These are phyloP conservation scores for Cardamine resedifolia DNA, from an alignment of 345 rosid genomes.

Conservation along the genomic window DNA sequence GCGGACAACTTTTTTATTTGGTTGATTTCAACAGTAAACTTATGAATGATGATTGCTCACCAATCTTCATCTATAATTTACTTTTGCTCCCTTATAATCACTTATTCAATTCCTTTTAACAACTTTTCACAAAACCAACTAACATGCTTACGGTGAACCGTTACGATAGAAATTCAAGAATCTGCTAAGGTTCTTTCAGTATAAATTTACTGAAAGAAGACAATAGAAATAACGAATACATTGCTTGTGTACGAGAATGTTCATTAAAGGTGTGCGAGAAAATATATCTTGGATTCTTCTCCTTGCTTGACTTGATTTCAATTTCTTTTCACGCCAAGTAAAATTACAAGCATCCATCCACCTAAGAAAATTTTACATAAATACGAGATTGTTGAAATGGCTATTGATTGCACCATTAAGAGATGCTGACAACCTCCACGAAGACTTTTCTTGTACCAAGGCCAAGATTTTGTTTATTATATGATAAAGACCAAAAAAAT, in stretches of 20 bases:
- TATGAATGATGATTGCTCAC: no score
- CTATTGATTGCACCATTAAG: slow-evolving; percentile 18
- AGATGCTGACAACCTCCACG: slow-evolving; percentile 9
- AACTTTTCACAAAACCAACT: not conserved
- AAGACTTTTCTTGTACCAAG: not conserved
- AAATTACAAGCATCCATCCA: not conserved
- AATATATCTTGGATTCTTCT: not conserved
- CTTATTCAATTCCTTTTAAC: not conserved
- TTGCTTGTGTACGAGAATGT: not conserved
- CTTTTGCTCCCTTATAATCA: not conserved
- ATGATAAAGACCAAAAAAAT: not conserved
- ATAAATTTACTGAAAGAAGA: not conserved
- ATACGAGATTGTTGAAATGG: not conserved
- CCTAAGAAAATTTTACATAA: not conserved
- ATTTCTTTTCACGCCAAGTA: not conserved
- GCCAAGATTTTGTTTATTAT: not conserved
- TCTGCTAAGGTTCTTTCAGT: not conserved
- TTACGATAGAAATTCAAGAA: not conserved
- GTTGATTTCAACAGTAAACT: no score
- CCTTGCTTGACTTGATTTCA: not conserved
- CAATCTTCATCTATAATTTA: slow-evolving; percentile 6
- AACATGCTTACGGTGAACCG: not conserved
- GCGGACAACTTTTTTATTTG: no score
- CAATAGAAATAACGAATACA: not conserved
- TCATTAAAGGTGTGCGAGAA: not conserved